phyloP scores from a whole-genome alignment of 2,329 filamentous ascomycete genomes.

The Fusarium sp. region DNA sequence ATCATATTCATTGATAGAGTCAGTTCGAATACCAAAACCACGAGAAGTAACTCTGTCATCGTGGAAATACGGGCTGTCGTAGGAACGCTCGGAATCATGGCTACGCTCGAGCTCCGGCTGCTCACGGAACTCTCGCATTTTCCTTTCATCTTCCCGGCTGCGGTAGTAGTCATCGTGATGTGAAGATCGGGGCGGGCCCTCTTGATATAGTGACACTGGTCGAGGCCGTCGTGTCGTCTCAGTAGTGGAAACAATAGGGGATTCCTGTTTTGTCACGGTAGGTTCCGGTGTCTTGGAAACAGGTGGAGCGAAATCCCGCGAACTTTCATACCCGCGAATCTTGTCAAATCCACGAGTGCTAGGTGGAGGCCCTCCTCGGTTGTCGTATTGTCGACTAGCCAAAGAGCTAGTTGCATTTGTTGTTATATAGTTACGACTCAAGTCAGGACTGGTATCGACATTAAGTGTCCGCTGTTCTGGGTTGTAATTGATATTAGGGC shows the following conservation, averaged over 20 bases:
- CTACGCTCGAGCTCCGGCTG: slow-evolving; percentile 49
- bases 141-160: slow-evolving; percentile 58
- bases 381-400: slow-evolving; percentile 51
- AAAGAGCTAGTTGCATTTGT: slow-evolving; percentile 35
- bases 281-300: slow-evolving; percentile 52
- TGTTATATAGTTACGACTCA: slow-evolving; percentile 54
- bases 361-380: slow-evolving; percentile 67
- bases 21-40: slow-evolving; percentile 63
- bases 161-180: slow-evolving; percentile 61
- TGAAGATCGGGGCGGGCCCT: slow-evolving; percentile 54
- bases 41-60: slow-evolving; percentile 58
- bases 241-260: slow-evolving; percentile 17
- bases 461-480: slow-evolving; percentile 58
- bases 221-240: slow-evolving; percentile 49
- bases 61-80: slow-evolving; percentile 50
- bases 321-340: slow-evolving; percentile 63
- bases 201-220: slow-evolving; percentile 64
- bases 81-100: slow-evolving; percentile 40
- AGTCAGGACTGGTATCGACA: slow-evolving; percentile 56
- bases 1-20: slow-evolving; percentile 50
- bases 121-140: slow-evolving; percentile 55
- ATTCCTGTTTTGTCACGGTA: slow-evolving; percentile 36
- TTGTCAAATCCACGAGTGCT: slow-evolving; percentile 76
- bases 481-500: slow-evolving; percentile 63
- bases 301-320: slow-evolving; percentile 53